Conservation (phyloP, 768 basidiomycete species). For the Suillus ampliporus region DNA sequence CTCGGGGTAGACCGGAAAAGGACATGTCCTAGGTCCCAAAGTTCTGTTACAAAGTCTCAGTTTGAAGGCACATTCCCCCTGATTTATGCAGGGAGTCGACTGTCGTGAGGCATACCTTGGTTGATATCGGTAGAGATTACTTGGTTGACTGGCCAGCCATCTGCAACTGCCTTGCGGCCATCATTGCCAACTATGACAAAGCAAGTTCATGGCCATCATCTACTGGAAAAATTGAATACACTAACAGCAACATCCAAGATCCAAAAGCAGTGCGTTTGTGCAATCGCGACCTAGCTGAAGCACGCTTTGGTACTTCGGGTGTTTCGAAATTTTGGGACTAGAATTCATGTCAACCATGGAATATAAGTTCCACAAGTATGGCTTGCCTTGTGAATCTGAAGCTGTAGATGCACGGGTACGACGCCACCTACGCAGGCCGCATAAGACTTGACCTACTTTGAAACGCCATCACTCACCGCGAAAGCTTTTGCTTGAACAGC, state of each 20-base stretch:
- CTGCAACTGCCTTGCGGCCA: conserved; percentile 42
- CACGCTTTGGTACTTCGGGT: conserved; percentile 29
- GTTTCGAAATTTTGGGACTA: conserved; percentile 26
- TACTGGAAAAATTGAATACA: neutral
- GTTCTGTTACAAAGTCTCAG: no score
- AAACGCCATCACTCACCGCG: conserved; percentile 25
- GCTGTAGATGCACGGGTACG: conserved; percentile 28
- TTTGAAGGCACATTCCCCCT: neutral
- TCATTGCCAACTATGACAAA: conserved; percentile 47
- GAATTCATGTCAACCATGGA: neutral
- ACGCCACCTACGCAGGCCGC: conserved; percentile 19
- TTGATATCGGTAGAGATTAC: conserved; percentile 46
- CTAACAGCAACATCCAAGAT: conserved; percentile 51
- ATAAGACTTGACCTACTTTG: neutral
- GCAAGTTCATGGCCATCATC: neutral
- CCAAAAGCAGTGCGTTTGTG: conserved; percentile 46
- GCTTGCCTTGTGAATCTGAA: conserved; percentile 24
- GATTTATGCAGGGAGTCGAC: neutral
- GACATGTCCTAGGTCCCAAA: no score
- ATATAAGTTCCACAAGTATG: neutral
- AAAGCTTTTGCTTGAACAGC: conserved; percentile 39
- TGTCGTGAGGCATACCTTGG: conserved; percentile 32
- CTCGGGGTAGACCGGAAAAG: no score
- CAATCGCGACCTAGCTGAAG: conserved; percentile 44
- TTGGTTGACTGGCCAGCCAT: conserved; percentile 46